Evolutionary conservation across 2,329 filamentous ascomycete species (phyloP).

Genomic region (Cercospora nicotianae): DNA sequence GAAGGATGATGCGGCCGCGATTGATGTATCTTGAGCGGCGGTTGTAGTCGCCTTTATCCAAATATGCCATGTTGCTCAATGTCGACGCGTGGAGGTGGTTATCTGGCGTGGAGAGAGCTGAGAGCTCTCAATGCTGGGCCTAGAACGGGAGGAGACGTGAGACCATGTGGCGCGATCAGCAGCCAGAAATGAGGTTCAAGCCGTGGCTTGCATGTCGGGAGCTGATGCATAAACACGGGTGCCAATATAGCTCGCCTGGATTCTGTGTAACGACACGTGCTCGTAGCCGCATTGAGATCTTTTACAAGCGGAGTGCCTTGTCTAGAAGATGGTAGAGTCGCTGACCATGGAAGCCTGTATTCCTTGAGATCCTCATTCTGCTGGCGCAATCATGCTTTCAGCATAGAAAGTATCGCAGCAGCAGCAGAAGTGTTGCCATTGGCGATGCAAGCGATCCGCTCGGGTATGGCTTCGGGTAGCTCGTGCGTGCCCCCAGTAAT

Average conservation of each 20-base stretch:
- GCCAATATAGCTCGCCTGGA: not conserved
- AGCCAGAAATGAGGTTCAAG: not conserved
- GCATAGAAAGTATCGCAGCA: not conserved
- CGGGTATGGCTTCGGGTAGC: not conserved
- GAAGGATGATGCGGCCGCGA: not conserved
- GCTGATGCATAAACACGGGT: not conserved
- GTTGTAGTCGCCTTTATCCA: not conserved
- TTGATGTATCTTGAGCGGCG: not conserved
- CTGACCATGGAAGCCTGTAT: not conserved
- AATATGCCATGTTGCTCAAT: not conserved
- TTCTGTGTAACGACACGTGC: not conserved
- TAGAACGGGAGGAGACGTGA: not conserved
- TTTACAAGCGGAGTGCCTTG: not conserved
- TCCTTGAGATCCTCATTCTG: not conserved
- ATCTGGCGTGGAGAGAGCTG: not conserved
- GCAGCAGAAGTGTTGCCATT: not conserved
- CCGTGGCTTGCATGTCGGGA: not conserved
- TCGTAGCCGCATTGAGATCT: too few relatives aligned
- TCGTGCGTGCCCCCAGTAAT: not conserved
- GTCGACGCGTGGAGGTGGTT: not conserved
- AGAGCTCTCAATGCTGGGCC: not conserved
- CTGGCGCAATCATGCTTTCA: not conserved
- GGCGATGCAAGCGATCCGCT: not conserved
- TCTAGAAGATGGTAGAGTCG: not conserved
- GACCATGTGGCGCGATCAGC: not conserved